Conservation (phyloP, 1,284 basidiomycete genomes). For the Ganoderma lucidum region DNA sequence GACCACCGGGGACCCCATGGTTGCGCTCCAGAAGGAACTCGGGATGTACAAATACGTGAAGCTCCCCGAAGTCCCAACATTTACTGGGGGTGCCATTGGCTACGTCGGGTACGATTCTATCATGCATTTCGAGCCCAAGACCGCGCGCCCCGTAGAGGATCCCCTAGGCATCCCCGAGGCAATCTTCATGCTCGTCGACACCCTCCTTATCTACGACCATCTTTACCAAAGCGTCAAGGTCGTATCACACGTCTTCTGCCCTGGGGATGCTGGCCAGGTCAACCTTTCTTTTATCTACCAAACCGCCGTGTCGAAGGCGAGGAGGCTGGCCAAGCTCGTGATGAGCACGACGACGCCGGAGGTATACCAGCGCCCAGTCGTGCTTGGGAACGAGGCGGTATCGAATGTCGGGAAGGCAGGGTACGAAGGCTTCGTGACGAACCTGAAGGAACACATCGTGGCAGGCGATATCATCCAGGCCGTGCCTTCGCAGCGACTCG, state of each 20-base stretch:
- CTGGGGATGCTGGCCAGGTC: conserved; percentile 65
- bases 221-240: conserved; percentile 95
- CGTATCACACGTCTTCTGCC: conserved; percentile 94
- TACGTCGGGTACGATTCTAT: conserved; percentile 98
- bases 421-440: conserved; percentile 93
- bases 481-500: conserved; percentile 93
- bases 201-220: conserved; percentile 96
- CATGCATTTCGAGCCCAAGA: conserved; percentile 97
- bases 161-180: conserved; percentile 91
- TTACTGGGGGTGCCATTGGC: conserved; percentile 98
- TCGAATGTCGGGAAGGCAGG: conserved; percentile 96
- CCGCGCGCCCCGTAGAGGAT: conserved; percentile 76
- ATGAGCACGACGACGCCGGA: conserved; percentile 68
- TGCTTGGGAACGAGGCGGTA: conserved; percentile 74
- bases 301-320: conserved; percentile 82
- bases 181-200: conserved; percentile 96
- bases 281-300: conserved; percentile 85
- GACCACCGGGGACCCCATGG: conserved; percentile 87
- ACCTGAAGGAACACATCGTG: conserved; percentile 93
- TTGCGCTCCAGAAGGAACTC: conserved; percentile 87
- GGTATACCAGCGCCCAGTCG: conserved; percentile 72
- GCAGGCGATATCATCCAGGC: conserved; percentile 99
- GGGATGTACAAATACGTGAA: conserved; percentile 89
- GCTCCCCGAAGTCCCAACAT: conserved; percentile 91
- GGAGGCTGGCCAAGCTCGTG: conserved; percentile 75